Evolutionary conservation across 805 yeast genomes (phyloP).

Genomic region (Kregervanrija delftensis): DNA sequence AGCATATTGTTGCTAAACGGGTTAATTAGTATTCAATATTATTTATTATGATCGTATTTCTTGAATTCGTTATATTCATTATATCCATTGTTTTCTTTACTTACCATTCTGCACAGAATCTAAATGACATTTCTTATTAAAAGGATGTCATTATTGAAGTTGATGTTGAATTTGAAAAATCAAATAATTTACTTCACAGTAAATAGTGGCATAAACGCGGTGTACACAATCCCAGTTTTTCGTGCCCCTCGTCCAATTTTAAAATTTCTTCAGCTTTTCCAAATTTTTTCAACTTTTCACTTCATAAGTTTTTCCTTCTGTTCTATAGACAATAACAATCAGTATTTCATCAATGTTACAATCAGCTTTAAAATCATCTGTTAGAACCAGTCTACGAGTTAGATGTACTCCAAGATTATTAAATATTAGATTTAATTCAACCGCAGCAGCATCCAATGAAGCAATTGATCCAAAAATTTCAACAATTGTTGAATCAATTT

Average conservation of each 20-base stretch:
- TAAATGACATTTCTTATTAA: conserved; percentile 47
- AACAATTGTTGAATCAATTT: conserved; percentile 82
- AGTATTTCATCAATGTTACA: too few relatives aligned
- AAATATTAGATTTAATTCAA: conserved; percentile 40
- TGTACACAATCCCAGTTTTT: too few relatives aligned
- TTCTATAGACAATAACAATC: too few relatives aligned
- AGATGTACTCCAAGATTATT: background rate
- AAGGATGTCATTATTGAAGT: too few relatives aligned
- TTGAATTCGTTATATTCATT: background rate
- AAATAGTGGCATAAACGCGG: too few relatives aligned
- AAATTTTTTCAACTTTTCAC: too few relatives aligned
- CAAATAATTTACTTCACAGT: too few relatives aligned
- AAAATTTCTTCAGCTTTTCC: too few relatives aligned
- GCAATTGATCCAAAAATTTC: conserved; percentile 84
- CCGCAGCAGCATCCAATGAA: conserved; percentile 28
- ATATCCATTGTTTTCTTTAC: conserved; percentile 5
- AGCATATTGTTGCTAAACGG: conserved; percentile 79
- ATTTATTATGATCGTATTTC: too few relatives aligned
- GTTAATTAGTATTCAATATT: background rate
- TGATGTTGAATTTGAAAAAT: too few relatives aligned
- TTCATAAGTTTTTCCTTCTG: too few relatives aligned
- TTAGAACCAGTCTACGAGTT: conserved; percentile 6
- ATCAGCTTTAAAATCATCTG: background rate
- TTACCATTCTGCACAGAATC: conserved; percentile 80
- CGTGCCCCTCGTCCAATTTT: too few relatives aligned